Evolutionary conservation across 345 rosid genomes (phyloP).

Genomic region (Kernera saxatilis): DNA sequence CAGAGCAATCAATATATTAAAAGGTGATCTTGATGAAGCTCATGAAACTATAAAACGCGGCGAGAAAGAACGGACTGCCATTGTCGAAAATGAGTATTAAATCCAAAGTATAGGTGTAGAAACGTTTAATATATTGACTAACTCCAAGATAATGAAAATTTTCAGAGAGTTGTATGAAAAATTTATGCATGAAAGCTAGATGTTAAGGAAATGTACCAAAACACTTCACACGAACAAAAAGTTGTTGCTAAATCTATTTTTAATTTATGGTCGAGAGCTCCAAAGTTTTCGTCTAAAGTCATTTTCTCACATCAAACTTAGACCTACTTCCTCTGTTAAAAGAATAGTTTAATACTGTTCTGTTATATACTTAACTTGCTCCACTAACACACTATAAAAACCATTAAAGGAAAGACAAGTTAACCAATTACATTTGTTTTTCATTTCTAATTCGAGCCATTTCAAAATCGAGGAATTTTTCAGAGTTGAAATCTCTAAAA

Average conservation of each 20-base stretch:
- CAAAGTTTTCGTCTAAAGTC: conserved; percentile 14
- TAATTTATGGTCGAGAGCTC: conserved; percentile 21
- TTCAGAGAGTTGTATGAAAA: not conserved
- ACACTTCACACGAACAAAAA: conserved; percentile 16
- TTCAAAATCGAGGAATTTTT: not conserved
- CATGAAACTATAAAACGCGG: conserved; percentile 72
- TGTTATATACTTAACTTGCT: conserved; percentile 22
- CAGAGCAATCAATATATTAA: conserved; percentile 16
- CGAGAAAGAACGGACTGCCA: conserved; percentile 78
- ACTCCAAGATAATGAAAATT: not conserved
- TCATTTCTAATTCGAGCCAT: not conserved
- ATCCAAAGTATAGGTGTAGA: not conserved
- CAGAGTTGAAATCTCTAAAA: not conserved
- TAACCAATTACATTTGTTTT: not conserved
- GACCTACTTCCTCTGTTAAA: conserved; percentile 13
- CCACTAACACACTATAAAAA: not conserved
- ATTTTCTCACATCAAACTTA: conserved; percentile 27
- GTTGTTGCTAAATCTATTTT: conserved; percentile 25
- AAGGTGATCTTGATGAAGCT: conserved; percentile 75
- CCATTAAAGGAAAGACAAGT: not conserved
- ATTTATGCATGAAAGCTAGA: not conserved
- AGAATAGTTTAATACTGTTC: conserved; percentile 14
- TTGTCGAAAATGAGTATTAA: conserved; percentile 44
- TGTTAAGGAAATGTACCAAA: conserved; percentile 17
- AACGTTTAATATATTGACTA: not conserved